phyloP scores from a whole-genome alignment of 1,139 yeast genomes.

The Suhomyces kunorum region DNA sequence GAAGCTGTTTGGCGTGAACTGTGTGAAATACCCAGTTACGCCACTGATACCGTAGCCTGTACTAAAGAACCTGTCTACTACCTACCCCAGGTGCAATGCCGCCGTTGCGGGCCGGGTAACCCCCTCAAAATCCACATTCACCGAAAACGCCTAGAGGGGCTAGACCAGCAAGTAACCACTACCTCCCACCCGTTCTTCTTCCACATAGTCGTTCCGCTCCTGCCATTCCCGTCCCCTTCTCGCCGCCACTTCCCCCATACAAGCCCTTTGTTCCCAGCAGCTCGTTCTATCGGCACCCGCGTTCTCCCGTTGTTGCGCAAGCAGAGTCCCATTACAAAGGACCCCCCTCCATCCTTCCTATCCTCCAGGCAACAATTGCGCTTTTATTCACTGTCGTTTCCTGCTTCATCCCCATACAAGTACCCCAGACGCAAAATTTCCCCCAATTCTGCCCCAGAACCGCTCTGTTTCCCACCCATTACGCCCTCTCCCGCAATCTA shows the following conservation, averaged over 20 bases:
- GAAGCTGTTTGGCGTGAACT: no score
- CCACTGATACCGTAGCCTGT: no score
- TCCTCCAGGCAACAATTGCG: no score
- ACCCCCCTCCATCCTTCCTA: not conserved
- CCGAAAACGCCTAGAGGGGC: constrained; percentile 7
- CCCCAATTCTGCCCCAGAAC: no score
- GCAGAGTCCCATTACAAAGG: constrained; percentile 1
- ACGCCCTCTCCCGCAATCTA: no score
- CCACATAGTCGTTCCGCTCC: no score
- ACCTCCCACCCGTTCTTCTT: not conserved
- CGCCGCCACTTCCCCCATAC: no score
- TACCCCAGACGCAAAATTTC: no score
- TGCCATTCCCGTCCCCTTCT: not conserved
- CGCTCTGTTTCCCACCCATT: no score
- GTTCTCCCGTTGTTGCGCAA: not conserved
- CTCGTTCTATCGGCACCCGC: not conserved
- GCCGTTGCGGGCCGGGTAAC: constrained; percentile 12
- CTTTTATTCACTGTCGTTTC: not conserved
- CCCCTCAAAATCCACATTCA: constrained; percentile 7
- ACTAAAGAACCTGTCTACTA: no score
- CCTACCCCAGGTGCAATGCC: constrained; percentile 2
- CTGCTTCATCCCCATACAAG: not conserved
- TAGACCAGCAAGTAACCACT: not conserved
- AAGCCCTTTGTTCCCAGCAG: no score
- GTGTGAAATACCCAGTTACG: no score